Evolutionary conservation across 495 filamentous ascomycete genomes (phyloP), one percentile per base, ranked within the genome.

Genomic region (Hypoxylon fragiforme): DNA sequence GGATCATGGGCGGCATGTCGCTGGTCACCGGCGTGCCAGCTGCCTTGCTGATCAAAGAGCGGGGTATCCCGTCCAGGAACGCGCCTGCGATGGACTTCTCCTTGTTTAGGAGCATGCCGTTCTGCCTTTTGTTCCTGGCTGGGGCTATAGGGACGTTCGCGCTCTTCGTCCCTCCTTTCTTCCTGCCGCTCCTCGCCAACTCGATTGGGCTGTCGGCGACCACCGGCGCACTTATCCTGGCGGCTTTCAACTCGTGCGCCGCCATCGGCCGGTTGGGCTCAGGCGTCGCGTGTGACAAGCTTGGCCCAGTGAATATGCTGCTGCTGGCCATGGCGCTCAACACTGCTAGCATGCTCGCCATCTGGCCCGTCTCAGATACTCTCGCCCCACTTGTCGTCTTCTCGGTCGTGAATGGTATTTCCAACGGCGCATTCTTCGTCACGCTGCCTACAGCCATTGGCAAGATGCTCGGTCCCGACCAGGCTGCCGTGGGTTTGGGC

Each of bases 91-190:
- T n/a, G n/a, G n/a, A n/a, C n/a, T n/a, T n/a, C n/a, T n/a, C n/a
- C 45, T 32, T 49, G 45, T 32, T 32, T 49, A 9, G 45, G 39
- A 49, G 38, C 32, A 16, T 49, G 26, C 26, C 32, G 32, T 36
- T 9, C 35, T 28, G 21, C 15, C 39, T 16, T 49, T 66, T 84
- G 22, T 84, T 83, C 55, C 45, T 78, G 3, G 72, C 72, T 9
- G 78, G 79, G 2, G 76, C 75, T 1, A 76, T 84, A n/a, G 81
- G 70, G 2, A 83, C 80, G 14, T 84, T 85, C 59, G 76, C 81
- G 0, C 72, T 84, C n/a, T 78, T 83, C 47, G 81, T 85, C 1
- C 81, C 81, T 0, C 76, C 80, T 2, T 84, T 81, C 65, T 84
- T 82, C 60, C 61, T 85, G 1, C 81, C 81, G 0, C 62, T 60